phyloP scores from a whole-genome alignment of 495 filamentous ascomycete species.

The Tuber calosporum region DNA sequence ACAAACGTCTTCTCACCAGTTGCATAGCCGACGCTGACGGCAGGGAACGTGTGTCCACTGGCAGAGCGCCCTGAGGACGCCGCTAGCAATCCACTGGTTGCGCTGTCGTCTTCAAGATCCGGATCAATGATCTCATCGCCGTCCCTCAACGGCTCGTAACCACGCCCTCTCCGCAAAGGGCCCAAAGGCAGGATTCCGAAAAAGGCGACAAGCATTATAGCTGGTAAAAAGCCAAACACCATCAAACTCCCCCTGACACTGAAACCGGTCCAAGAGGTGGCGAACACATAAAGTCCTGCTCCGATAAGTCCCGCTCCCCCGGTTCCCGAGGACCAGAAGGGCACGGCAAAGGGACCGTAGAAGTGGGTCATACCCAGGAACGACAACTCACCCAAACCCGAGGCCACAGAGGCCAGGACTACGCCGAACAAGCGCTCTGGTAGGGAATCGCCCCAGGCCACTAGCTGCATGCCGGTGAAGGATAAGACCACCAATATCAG shows the following conservation, averaged over 20 bases:
- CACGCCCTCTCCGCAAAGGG: conserved; percentile 47
- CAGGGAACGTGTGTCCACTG: conserved; percentile 25
- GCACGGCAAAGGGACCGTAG: conserved; percentile 83
- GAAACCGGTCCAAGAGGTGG: conserved; percentile 70
- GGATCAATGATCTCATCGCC: conserved; percentile 47
- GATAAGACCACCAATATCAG: conserved; percentile 65
- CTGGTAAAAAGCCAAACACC: conserved; percentile 67
- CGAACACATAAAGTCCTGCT: conserved; percentile 74
- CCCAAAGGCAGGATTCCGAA: conserved; percentile 67
- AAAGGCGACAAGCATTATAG: conserved; percentile 77
- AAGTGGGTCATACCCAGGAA: conserved; percentile 88
- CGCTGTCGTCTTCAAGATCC: conserved; percentile 44
- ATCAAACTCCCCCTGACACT: conserved; percentile 64
- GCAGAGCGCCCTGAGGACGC: conserved; percentile 20
- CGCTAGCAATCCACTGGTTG: conserved; percentile 31
- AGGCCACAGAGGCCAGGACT: conserved; percentile 72
- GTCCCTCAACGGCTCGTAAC: conserved; percentile 43
- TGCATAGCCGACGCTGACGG: conserved; percentile 16
- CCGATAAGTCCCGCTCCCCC: conserved; percentile 83
- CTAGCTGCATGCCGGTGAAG: conserved; percentile 73
- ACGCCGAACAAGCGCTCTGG: conserved; percentile 72
- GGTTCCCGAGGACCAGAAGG: conserved; percentile 88
- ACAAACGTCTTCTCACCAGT: conserved; percentile 17
- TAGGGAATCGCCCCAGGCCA: conserved; percentile 68
- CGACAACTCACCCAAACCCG: conserved; percentile 77